Percentiles rank a stretch among this genome's conserved stretches.
These are phyloP conservation scores for Linanthus parryae DNA, from an alignment of 148 eudicot genomes.

Conservation along the genomic window DNA sequence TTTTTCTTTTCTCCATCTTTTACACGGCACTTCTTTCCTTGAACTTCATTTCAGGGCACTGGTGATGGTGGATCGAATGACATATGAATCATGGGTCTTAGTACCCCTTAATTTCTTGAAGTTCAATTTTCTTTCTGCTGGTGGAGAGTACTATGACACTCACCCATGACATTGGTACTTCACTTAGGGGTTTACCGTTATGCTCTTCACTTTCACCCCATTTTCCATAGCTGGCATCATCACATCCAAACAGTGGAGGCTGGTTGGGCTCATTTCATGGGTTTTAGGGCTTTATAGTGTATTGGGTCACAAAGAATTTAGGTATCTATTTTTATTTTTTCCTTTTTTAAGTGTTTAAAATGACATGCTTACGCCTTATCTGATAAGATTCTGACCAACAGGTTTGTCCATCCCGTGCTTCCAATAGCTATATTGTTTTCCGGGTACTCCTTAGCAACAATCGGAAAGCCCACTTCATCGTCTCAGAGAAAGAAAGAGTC, in stretches of 20 bases:
- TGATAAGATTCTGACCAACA: slow-evolving; percentile 24
- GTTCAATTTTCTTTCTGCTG: slow-evolving; percentile 94
- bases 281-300: slow-evolving; percentile 83
- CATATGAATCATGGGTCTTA: slow-evolving; percentile 84
- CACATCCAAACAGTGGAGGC: slow-evolving; percentile 71
- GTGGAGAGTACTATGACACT: slow-evolving; percentile 99
- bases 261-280: slow-evolving; percentile 74
- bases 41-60: slow-evolving; percentile 73
- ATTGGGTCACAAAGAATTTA: slow-evolving; percentile 96
- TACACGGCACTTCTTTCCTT: too few relatives aligned
- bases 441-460: slow-evolving; percentile 61
- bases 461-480: slow-evolving; percentile 30
- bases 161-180: slow-evolving; percentile 98
- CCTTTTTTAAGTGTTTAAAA: slow-evolving; percentile 5
- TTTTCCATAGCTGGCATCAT: slow-evolving; percentile 63
- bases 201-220: slow-evolving; percentile 84
- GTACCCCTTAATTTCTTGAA: slow-evolving; percentile 90
- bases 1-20: too few relatives aligned
- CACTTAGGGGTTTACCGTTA: slow-evolving; percentile 82
- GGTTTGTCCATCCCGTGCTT: slow-evolving; percentile 95
- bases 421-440: slow-evolving; percentile 84
- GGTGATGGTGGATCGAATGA: slow-evolving; percentile 70
- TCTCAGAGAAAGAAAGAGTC: slow-evolving; percentile 29
- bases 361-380: too few relatives aligned
- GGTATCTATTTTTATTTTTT: slow-evolving; percentile 36